A percentile compares a stretch with the other conserved stretches of the same genome.
Evolutionary conservation across 306 rosid species (phyloP).

Genomic region (Acacia melanoxylon): DNA sequence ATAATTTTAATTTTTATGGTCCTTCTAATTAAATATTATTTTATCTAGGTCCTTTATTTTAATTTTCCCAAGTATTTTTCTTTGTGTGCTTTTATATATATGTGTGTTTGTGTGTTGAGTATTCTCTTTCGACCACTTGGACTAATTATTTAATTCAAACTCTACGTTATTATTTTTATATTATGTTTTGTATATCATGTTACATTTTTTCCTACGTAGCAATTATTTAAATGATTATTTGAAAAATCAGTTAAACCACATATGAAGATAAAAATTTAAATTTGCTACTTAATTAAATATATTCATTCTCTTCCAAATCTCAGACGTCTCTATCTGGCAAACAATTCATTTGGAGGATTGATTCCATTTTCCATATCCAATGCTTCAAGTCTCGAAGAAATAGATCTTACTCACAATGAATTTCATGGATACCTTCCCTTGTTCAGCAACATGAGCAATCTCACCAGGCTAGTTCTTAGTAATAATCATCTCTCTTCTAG

Average conservation of each 20-base stretch:
- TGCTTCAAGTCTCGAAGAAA: constrained; percentile 28
- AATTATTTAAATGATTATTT: no score
- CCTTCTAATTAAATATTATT: no score
- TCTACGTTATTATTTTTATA: not conserved
- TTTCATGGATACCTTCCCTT: constrained; percentile 36
- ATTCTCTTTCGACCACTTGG: not conserved
- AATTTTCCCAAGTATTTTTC: not conserved
- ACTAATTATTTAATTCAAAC: not conserved
- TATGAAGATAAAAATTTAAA: no score
- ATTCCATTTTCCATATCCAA: constrained; percentile 45
- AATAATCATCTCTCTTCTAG: constrained; percentile 31
- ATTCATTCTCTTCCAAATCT: constrained; percentile 35
- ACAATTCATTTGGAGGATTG: constrained; percentile 35
- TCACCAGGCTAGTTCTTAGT: constrained; percentile 15
- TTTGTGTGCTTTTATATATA: no score
- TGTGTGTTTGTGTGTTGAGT: no score
- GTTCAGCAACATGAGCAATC: constrained; percentile 32
- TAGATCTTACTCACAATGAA: constrained; percentile 33
- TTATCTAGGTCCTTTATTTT: no score
- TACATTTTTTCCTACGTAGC: not conserved
- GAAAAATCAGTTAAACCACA: no score
- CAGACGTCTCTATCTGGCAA: constrained; percentile 12
- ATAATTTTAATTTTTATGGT: no score
- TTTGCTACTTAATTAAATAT: no score
- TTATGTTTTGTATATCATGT: no score